Base-by-base conservation (phyloP, 2,329 filamentous ascomycete genomes). In the Colletotrichum camelliae region DNA sequence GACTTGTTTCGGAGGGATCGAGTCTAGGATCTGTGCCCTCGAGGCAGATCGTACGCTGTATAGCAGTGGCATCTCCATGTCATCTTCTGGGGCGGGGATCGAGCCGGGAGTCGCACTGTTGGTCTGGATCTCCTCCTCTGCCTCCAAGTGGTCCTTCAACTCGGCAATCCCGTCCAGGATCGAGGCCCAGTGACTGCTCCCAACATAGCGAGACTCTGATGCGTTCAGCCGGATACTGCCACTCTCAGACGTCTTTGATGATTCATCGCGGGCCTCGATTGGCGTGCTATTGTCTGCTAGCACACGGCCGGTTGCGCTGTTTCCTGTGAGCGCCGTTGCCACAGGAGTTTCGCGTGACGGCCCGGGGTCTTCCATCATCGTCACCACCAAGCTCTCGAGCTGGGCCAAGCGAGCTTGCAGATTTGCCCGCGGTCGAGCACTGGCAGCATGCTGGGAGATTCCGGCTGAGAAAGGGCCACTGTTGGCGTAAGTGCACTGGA, bases 121-220 rank as follows among this genome's bases (percentile, higher is more conserved):
- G 57, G 18, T 52, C 15, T 57, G 62, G 5, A 27, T 13, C 55
- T 82, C 74, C 13, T 82, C 78, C 13, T 84, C 81, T 6, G 79
- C 77, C 3, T 82, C 81, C 12, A 85, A 78, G 18, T 84, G 81
- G 5, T 84, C 80, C 70, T 82, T 85, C 5, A 87, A 79, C 10
- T 87, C 85, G 9, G 84, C 80, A 43, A 87, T 86, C 39, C 81
- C 79, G 48, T 87, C 84, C 3, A 87, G 79, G 2, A 87, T 80
- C 12, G 85, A 83, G 15, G 83, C 81, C 85, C 86, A 87, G 71
- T 87, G 86, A 12, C 79, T 80, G 27, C 82, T 79, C 29, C 80
- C 78, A 29, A 86, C 83, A 43, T 87, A 87, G 52, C 77, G 79
- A 2, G 78, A 75, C 5, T 78, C 84, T 58, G 70, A 79, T 15